Evolutionary conservation across 305 asterid genomes (phyloP).

Genomic region (Caryopteris hybrid): DNA sequence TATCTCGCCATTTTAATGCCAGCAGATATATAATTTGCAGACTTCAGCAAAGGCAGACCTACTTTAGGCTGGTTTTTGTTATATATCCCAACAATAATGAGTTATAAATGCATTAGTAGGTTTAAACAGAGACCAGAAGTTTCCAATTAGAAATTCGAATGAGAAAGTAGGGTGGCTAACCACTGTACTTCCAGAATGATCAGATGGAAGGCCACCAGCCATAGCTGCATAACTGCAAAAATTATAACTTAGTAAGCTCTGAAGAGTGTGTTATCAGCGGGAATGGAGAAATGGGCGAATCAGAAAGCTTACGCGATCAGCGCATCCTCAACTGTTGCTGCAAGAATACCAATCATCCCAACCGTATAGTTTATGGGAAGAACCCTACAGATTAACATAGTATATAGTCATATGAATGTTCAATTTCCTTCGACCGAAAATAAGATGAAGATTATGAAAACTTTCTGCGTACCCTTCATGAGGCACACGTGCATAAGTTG

Average conservation of each 20-base stretch:
- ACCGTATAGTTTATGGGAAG: conserved; percentile 88
- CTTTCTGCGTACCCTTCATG: conserved; percentile 62
- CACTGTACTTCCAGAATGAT: conserved; percentile 26
- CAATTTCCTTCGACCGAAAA: not conserved
- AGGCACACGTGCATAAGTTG: conserved; percentile 76
- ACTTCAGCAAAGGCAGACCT: conserved; percentile 58
- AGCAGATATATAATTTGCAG: conserved; percentile 32
- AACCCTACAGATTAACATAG: conserved; percentile 39
- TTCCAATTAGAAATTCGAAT: not conserved
- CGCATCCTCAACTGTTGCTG: conserved; percentile 86
- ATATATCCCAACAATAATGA: not conserved
- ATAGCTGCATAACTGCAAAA: conserved; percentile 76
- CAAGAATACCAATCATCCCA: conserved; percentile 90
- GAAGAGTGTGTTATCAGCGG: not conserved
- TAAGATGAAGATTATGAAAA: too few species aligned
- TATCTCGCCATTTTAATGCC: conserved; percentile 67
- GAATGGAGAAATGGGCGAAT: not conserved
- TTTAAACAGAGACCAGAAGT: not conserved
- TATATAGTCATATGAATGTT: not conserved
- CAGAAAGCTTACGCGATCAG: conserved; percentile 57
- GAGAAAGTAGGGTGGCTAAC: conserved; percentile 16
- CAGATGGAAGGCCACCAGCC: conserved; percentile 44
- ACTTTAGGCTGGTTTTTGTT: conserved; percentile 46
- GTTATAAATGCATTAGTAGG: not conserved
- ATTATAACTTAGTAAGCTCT: not conserved